phyloP scores from a whole-genome alignment of 2,329 filamentous ascomycete species.

The Emydomyces testavorans region DNA sequence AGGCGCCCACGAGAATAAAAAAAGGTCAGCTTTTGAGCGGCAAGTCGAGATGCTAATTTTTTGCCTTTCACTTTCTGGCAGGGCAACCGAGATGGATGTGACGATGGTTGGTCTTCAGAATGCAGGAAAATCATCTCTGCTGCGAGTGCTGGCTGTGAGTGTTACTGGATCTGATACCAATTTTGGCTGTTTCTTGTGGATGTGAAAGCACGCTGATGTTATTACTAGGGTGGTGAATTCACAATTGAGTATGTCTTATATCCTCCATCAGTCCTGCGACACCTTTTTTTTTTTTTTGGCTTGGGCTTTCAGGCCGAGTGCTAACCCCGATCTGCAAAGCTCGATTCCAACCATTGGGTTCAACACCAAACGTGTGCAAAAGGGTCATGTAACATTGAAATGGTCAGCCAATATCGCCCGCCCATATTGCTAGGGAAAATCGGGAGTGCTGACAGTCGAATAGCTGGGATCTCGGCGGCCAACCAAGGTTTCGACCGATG shows the following conservation, averaged over 20 bases:
- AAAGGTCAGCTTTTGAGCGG: background rate
- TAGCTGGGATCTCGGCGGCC: constrained; percentile 91
- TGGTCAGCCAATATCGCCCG: constrained; percentile 44
- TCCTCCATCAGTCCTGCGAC: no score
- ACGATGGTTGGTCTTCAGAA: constrained; percentile 98
- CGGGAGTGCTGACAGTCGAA: constrained; percentile 21
- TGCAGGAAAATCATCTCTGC: constrained; percentile 89
- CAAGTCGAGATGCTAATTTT: background rate
- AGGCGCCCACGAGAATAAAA: background rate
- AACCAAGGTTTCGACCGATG: constrained; percentile 95
- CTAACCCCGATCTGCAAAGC: constrained; percentile 40
- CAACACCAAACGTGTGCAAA: constrained; percentile 97
- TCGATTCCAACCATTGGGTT: constrained; percentile 97
- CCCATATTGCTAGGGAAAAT: constrained; percentile 10
- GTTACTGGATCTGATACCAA: background rate
- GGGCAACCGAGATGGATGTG: constrained; percentile 99
- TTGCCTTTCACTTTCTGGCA: constrained; percentile 30
- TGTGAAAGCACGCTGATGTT: constrained; percentile 25
- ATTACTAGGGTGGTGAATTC: constrained; percentile 80
- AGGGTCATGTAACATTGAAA: constrained; percentile 95
- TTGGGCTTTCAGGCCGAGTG: constrained; percentile 17
- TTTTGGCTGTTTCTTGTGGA: constrained; percentile 1
- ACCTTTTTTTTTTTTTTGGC: constrained; percentile 6
- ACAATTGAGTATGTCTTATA: constrained; percentile 76
- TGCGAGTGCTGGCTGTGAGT: constrained; percentile 88